Evolutionary conservation across 2,329 filamentous ascomycete species (phyloP), one percentile per base, ranked within the genome.

Genomic region (Fusarium algeriense): DNA sequence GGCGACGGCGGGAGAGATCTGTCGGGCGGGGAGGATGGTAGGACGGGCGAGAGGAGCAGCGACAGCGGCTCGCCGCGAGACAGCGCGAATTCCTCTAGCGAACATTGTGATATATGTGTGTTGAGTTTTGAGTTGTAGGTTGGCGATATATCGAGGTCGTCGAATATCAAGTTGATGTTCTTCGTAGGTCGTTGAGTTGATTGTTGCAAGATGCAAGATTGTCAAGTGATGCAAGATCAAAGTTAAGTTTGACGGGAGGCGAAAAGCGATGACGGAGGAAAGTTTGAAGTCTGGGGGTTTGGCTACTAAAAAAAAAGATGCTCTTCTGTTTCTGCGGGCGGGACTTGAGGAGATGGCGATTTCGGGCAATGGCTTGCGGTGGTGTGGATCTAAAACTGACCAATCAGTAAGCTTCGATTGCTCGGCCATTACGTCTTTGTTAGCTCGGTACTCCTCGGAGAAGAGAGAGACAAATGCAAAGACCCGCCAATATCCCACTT

Each of bases 51-150:
- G 63, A 74, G 83, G 77, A 60, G 81, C 78, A 35, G 81, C 80
- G 69, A 85, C 77, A 45, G 73, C 73, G 83, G 80, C 83, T 68
- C 83, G 81, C 77, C 84, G 80, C 60, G 85, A 83, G 74, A 80
- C 78, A 64, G 80, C 79, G 71, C 82, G 81, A 66, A 83, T 78
- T 71, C 83, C 82, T 81, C 84, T 81, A 70, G 85, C 85, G 65
- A 86, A 78, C 85, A 86, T 87, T 63, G 76, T 82, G 68, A 67
- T 40, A 66, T 73, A 44, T 69, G 41, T 49, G 58, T 46, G 53
- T 65, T 44, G 46, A 45, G 52, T 41, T 40, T 30, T 30, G 7
- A 30, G 30, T 15, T 30, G 43, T 49, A 52, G 38, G 52, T 20
- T 44, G 45, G 30, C 20, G 50, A 46, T 60, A 59, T 63, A 59